Percentiles rank a stretch among this genome's conserved stretches.
Evolutionary conservation across 495 filamentous ascomycete genomes (phyloP).

Genomic region (Aspergillus bertholletiae): DNA sequence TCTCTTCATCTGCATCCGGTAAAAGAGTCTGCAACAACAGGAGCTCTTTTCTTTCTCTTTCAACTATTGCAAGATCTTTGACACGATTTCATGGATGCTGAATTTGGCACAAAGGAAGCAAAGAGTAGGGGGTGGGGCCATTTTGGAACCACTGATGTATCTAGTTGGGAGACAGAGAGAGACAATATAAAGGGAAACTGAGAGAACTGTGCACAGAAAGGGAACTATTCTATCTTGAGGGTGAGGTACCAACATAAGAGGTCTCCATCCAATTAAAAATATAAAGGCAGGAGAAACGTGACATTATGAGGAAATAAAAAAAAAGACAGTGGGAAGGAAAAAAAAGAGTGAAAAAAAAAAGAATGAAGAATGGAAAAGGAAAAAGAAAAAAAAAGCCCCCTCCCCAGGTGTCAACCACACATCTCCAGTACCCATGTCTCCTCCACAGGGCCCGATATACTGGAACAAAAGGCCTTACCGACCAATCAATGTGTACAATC

Average conservation of each 20-base stretch:
- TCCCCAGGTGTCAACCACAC: background rate
- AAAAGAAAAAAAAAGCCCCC: conserved; percentile 7
- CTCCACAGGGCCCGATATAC: conserved; percentile 8
- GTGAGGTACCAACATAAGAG: background rate
- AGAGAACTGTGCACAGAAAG: too few species aligned
- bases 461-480: conserved; percentile 28
- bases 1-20: background rate
- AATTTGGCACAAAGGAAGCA: conserved; percentile 15
- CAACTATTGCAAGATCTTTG: background rate
- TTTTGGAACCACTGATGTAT: conserved; percentile 12
- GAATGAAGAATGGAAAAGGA: conserved; percentile 11
- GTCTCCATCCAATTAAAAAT: background rate
- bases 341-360: conserved; percentile 7
- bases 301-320: conserved; percentile 4
- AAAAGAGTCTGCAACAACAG: background rate
- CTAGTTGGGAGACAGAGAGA: background rate
- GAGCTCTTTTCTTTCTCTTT: too few species aligned
- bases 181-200: background rate
- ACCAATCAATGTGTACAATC: conserved; percentile 1
- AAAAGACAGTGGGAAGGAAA: conserved; percentile 3
- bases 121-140: conserved; percentile 4
- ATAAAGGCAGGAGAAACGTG: conserved; percentile 1
- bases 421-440: conserved; percentile 2
- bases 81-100: background rate
- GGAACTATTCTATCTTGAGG: background rate